These are phyloP conservation scores for Fusarium buxicola DNA, from an alignment of 2,329 filamentous ascomycete species.

Conservation along the genomic window DNA sequence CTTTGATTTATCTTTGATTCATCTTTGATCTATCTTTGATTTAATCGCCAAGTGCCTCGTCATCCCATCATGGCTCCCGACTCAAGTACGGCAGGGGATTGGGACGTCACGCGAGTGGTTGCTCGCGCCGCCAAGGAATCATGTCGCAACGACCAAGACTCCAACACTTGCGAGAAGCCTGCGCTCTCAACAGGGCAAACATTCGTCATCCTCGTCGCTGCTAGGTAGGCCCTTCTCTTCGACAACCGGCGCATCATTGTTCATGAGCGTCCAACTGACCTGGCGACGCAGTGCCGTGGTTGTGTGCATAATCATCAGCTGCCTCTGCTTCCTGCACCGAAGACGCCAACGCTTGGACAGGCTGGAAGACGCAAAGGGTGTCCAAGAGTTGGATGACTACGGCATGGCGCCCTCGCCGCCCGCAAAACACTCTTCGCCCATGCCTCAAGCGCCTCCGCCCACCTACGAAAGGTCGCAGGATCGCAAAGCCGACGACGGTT, in stretches of 20 bases:
- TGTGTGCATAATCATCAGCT: slow-evolving; percentile 22
- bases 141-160: slow-evolving; percentile 25
- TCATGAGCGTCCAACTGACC: background rate
- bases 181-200: slow-evolving; percentile 23
- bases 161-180: slow-evolving; percentile 42
- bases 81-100: slow-evolving; percentile 14
- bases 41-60: background rate
- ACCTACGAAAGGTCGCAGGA: slow-evolving; percentile 23
- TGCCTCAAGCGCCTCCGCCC: slow-evolving; percentile 38
- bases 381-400: slow-evolving; percentile 46
- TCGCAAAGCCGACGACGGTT: slow-evolving; percentile 10
- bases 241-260: too few relatives aligned
- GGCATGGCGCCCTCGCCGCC: slow-evolving; percentile 24
- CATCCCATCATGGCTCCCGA: slow-evolving; percentile 31
- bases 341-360: slow-evolving; percentile 33
- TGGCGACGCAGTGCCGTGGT: slow-evolving; percentile 16
- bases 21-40: background rate
- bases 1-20: slow-evolving; percentile 14
- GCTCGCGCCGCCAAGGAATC: slow-evolving; percentile 35
- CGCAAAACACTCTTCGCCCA: slow-evolving; percentile 6
- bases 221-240: slow-evolving; percentile 18
- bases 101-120: slow-evolving; percentile 33
- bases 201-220: slow-evolving; percentile 29
- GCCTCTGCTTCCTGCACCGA: slow-evolving; percentile 37
- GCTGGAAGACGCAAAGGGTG: slow-evolving; percentile 40